Evolutionary conservation across 2,329 filamentous ascomycete genomes (phyloP), one percentile per base, ranked within the genome.

Genomic region (Blastomyces percursus): DNA sequence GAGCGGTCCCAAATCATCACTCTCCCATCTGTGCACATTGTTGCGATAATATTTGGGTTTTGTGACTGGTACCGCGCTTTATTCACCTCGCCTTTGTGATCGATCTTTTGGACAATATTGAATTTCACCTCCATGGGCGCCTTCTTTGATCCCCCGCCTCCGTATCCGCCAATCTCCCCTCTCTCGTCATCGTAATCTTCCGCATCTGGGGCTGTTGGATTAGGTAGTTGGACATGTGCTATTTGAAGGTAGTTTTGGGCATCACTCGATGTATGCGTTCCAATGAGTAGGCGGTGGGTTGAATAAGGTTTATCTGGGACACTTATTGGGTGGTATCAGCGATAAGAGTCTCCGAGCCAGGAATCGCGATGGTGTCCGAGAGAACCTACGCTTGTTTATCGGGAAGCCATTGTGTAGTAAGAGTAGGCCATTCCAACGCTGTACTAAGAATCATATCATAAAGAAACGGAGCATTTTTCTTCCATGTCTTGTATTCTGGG

Each of bases 401-500:
- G 27, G 95, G 94, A 69, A 99, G 89, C 95, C 95, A 99, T 79
- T 99, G 94, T 1, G 92, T 92, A 32, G 94, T 97, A 66, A 99
- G 84, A 3, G 94, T 96, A 16, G 94, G 94, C 94, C 94, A 99
- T 73, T 96, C 92, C 63, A 99, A 81, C 50, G 95, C 95, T 67
- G 91, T 96, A 71, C 91, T 92, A 66, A 97, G 82, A 67, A 99
- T 94, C 86, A 96, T 90, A 75, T 99, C 94, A 76, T 99, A 99
- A 70, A 99, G 88, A 73, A 97, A 97, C 3, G 94, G 92, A 67
- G 90, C 91, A 78, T 99, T 99, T 82, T 99, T 99, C 83, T 99
- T 99, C 94, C 94, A 99, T 68, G 93, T 96, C 77, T 99, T 99
- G 84, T 99, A 99, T 76, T 99, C 94, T 91, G 70, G 50, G 44